Conservation (phyloP, 768 basidiomycete species). For the Lactarius tabidus region DNA sequence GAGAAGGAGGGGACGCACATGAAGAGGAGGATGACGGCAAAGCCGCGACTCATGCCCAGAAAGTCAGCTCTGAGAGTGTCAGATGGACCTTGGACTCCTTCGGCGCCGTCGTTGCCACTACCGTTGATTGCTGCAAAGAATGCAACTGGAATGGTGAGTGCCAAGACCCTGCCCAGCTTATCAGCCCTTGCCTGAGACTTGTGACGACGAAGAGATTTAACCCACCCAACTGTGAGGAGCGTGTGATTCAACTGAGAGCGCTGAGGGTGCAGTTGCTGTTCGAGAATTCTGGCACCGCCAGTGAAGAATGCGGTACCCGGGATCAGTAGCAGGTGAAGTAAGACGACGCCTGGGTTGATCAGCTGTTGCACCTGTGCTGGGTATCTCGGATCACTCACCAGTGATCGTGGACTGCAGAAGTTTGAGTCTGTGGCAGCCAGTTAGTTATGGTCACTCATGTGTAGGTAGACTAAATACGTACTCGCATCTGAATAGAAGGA, state of each 20-base stretch:
- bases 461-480: too few species aligned
- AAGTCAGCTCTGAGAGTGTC: conserved; percentile 45
- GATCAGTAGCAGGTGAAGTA: conserved; percentile 67
- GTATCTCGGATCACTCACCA: conserved; percentile 36
- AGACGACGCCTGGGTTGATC: conserved; percentile 49
- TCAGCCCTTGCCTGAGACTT: neutral
- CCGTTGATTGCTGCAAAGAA: conserved; percentile 59
- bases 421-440: conserved; percentile 41
- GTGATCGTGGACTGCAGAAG: conserved; percentile 67
- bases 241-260: conserved; percentile 64
- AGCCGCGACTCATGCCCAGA: conserved; percentile 60
- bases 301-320: conserved; percentile 69
- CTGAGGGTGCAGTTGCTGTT: conserved; percentile 67
- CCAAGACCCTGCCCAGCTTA: conserved; percentile 47
- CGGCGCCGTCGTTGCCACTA: conserved; percentile 31
- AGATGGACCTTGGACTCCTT: conserved; percentile 33
- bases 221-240: conserved; percentile 64
- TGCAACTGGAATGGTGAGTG: conserved; percentile 60
- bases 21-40: conserved; percentile 57
- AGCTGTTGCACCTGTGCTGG: neutral
- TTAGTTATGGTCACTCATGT: neutral
- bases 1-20: conserved; percentile 44
- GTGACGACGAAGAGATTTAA: conserved; percentile 4
- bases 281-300: conserved; percentile 59
- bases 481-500: conserved; percentile 66